Base-by-base conservation (phyloP, 257 asterid genomes). In the Jacaranda mimosifolia region DNA sequence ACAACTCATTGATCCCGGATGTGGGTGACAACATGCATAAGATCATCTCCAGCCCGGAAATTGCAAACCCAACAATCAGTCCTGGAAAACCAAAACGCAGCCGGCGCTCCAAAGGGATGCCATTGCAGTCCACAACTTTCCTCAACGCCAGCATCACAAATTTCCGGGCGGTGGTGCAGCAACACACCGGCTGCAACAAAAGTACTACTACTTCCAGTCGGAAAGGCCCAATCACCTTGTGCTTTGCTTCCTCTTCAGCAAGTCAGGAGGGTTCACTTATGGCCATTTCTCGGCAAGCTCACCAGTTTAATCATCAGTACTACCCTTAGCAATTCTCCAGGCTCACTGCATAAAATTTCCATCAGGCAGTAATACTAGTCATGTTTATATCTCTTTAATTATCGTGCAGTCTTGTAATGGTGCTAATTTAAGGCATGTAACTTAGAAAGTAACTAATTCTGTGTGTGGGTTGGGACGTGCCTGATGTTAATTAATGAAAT, bases 151-250 rank as follows among this genome's bases (percentile, higher is more conserved):
- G 84, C 78, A 81, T 82, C 69, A 70, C 80, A 49, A 82, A 91
- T 68, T 91, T 91, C 64, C 79, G 96, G 56, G 74, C 89, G 11
- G 62, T 89, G 53, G 96, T 91, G 59, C 96, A 91, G 82, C 89
- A 89, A 74, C 86, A 89, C 59, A 91, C 94, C 3, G 96, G 94
- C 21, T 79, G 87, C 83, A 87, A 83, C 63, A 69, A 43, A 65
- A 26, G 46, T 2, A 12, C 59, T 18, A 60, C 64, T 1, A 9
- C 60, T 14, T 66, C 74, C 14, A 73, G 49, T 70, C 84, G 76
- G 13, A 89, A 83, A 48, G 94, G 94, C 49, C 94, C 94, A 0
- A 87, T 91, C 65, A 89, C 87, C 36, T 63, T 91, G 46, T 85
- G 86, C 75, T 91, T 91, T 63, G 63, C 51, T 10, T 53, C 84